Evolutionary conservation across 345 rosid genomes (phyloP).

Genomic region (Eucalyptus polyanthemos): DNA sequence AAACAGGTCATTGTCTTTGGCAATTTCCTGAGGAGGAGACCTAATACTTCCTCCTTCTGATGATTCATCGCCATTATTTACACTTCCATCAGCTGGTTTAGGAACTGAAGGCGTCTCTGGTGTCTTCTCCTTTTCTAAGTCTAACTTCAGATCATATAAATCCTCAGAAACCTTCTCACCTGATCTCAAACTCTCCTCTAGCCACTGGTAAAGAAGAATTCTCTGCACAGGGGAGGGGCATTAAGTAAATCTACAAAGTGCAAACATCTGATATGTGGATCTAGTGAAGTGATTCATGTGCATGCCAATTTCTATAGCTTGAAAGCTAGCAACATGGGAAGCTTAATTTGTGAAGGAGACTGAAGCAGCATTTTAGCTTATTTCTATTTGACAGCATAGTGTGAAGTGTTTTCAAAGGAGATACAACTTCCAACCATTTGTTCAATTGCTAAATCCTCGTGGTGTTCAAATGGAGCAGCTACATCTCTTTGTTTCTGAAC

Average conservation of each 20-base stretch:
- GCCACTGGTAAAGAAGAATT: constrained; percentile 63
- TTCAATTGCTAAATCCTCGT: background rate
- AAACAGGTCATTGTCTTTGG: background rate
- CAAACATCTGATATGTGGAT: background rate
- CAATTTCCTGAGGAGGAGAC: constrained; percentile 11
- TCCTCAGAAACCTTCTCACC: constrained; percentile 69
- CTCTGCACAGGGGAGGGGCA: constrained; percentile 23
- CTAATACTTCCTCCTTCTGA: constrained; percentile 21
- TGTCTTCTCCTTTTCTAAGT: constrained; percentile 12
- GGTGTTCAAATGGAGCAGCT: background rate
- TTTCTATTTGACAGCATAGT: background rate
- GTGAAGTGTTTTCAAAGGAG: background rate
- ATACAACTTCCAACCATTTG: background rate
- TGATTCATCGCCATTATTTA: constrained; percentile 13
- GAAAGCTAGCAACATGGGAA: background rate
- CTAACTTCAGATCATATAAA: constrained; percentile 24
- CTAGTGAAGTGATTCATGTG: background rate
- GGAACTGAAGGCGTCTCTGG: constrained; percentile 10
- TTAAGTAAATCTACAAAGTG: background rate
- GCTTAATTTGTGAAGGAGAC: background rate
- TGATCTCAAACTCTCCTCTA: constrained; percentile 64
- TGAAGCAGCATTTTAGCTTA: background rate
- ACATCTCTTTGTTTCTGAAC: too few species aligned
- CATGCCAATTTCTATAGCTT: background rate
- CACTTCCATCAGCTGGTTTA: background rate